A percentile compares a stretch with the other conserved stretches of the same genome.
phyloP scores from a whole-genome alignment of 768 basidiomycete genomes.

The Termitomyces sp. region DNA sequence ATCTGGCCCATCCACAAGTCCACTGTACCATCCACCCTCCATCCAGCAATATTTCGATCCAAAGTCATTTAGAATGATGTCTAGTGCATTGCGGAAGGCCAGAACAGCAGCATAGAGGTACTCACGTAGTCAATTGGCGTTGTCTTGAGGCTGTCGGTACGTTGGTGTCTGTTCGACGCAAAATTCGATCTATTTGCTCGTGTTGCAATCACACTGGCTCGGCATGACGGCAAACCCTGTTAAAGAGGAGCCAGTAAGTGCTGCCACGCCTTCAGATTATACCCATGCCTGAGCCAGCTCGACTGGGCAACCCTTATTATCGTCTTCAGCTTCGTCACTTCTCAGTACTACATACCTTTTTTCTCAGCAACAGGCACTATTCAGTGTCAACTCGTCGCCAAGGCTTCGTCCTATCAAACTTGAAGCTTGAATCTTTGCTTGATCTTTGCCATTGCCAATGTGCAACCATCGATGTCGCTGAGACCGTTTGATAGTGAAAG shows the following conservation, averaged over 20 bases:
- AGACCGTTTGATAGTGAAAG: neutral
- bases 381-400: no score
- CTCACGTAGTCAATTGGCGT: conserved; percentile 32
- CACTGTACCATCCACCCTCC: conserved; percentile 23
- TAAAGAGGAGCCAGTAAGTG: no score
- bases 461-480: neutral
- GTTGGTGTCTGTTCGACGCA: conserved; percentile 3
- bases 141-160: conserved; percentile 28
- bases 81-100: neutral
- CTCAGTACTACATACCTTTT: no score
- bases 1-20: conserved; percentile 19
- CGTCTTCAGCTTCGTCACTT: no score
- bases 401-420: no score
- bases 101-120: conserved; percentile 11
- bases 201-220: conserved; percentile 6
- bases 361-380: no score
- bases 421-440: no score
- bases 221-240: conserved; percentile 14
- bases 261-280: no score
- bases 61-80: conserved; percentile 3
- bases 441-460: no score
- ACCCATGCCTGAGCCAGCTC: no score
- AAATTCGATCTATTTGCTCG: conserved; percentile 13
- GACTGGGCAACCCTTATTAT: no score
- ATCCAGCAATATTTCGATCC: conserved; percentile 7